A percentile compares a stretch with the other conserved stretches of the same genome.
These are phyloP conservation scores for Boletellus ananiceps DNA, from an alignment of 768 basidiomycete genomes.

Conservation along the genomic window DNA sequence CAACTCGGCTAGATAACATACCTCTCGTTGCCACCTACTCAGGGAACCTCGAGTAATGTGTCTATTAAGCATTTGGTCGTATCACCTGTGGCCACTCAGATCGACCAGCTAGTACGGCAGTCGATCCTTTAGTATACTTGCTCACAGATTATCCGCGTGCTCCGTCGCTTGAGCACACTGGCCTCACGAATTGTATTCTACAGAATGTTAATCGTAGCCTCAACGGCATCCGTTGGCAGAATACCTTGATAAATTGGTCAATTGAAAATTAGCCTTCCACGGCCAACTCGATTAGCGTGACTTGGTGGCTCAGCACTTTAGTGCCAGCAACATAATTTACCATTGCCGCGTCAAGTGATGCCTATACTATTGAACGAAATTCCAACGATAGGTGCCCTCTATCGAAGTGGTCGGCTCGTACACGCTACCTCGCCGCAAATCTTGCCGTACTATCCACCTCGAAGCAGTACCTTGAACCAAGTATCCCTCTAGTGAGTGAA, in stretches of 20 bases:
- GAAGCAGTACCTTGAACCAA: slow-evolving; percentile 42
- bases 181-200: slow-evolving; percentile 11
- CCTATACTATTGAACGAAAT: slow-evolving; percentile 40
- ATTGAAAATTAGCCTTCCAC: no score
- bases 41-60: slow-evolving; percentile 10
- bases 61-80: neutral
- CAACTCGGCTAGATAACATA: slow-evolving; percentile 39
- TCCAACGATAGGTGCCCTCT: slow-evolving; percentile 53
- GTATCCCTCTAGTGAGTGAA: slow-evolving; percentile 64
- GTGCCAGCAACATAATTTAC: neutral
- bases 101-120: slow-evolving; percentile 1
- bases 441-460: slow-evolving; percentile 28
- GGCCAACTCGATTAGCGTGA: no score
- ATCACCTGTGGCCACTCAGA: neutral
- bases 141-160: slow-evolving; percentile 1
- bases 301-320: neutral
- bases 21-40: slow-evolving; percentile 30
- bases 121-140: slow-evolving; percentile 9
- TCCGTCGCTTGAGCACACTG: neutral
- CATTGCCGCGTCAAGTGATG: slow-evolving; percentile 18
- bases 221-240: neutral
- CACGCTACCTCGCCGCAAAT: slow-evolving; percentile 27
- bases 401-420: slow-evolving; percentile 37
- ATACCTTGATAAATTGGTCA: no score
- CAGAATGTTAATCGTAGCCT: slow-evolving; percentile 1